Evolutionary conservation across 2,329 filamentous ascomycete genomes (phyloP).

Genomic region (Daldinia eschscholtzii): DNA sequence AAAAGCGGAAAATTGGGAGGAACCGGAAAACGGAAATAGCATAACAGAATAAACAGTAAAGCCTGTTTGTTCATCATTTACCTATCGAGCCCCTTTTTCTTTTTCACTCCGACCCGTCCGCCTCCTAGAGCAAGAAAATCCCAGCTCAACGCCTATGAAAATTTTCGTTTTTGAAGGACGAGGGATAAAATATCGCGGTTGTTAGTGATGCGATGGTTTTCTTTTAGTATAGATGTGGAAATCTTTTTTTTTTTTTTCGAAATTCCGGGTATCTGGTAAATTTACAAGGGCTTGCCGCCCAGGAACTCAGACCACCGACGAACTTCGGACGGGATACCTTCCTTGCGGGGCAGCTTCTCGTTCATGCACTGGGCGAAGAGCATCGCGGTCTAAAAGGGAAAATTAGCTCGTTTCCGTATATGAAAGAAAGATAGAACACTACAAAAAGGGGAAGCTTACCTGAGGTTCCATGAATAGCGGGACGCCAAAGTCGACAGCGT

Average conservation of each 20-base stretch:
- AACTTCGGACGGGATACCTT: constrained; percentile 92
- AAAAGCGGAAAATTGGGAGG: neutral
- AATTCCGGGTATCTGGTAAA: constrained; percentile 12
- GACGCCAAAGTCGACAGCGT: constrained; percentile 97
- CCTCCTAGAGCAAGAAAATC: constrained; percentile 15
- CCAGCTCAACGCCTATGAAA: constrained; percentile 29
- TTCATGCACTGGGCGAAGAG: constrained; percentile 98
- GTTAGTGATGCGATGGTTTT: neutral
- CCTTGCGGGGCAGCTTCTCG: constrained; percentile 89
- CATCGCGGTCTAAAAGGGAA: constrained; percentile 80
- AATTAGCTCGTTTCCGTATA: constrained; percentile 15
- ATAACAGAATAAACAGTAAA: neutral
- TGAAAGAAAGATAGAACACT: neutral
- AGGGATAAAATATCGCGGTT: neutral
- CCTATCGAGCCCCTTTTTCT: constrained; percentile 1
- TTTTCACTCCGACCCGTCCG: constrained; percentile 19
- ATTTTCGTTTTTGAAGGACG: constrained; percentile 1
- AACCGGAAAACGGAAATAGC: neutral
- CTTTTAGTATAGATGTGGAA: neutral
- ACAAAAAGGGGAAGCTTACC: constrained; percentile 66
- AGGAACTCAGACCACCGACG: constrained; percentile 96
- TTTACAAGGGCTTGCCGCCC: constrained; percentile 82
- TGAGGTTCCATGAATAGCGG: constrained; percentile 98
- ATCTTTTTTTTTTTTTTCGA: neutral
- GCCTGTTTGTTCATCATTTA: constrained; percentile 8